phyloP scores from a whole-genome alignment of 192 early-diverging fungal genomes.

The Backusella tuberculispora region DNA sequence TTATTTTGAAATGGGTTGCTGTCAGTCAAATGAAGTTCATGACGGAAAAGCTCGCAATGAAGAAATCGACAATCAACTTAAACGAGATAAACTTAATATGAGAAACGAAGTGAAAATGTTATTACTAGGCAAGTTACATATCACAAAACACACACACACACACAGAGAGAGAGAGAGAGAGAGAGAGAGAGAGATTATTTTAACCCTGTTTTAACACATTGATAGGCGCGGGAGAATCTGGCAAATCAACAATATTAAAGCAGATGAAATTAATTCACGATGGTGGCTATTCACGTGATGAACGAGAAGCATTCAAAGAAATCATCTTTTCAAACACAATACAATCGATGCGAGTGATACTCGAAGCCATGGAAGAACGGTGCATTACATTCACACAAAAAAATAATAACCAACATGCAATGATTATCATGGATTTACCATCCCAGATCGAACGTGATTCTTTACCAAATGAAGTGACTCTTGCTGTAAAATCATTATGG shows the following conservation, averaged over 20 bases:
- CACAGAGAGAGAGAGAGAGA: not conserved
- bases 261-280: slow-evolving; percentile 99
- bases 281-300: slow-evolving; percentile 87
- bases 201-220: not conserved
- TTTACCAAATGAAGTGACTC: slow-evolving; percentile 79
- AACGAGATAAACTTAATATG: slow-evolving; percentile 78
- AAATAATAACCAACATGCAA: slow-evolving; percentile 68
- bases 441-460: slow-evolving; percentile 88
- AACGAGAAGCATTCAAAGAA: slow-evolving; percentile 91
- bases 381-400: slow-evolving; percentile 69
- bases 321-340: slow-evolving; percentile 95
- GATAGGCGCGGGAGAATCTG: slow-evolving; percentile 92
- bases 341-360: slow-evolving; percentile 92
- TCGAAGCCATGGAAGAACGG: slow-evolving; percentile 93
- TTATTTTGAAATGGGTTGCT: slow-evolving; percentile 82
- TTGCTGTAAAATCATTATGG: slow-evolving; percentile 85
- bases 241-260: slow-evolving; percentile 96
- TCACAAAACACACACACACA: too few relatives aligned
- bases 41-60: slow-evolving; percentile 87
- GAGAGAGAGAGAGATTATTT: not conserved
- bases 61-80: slow-evolving; percentile 90
- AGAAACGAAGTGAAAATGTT: slow-evolving; percentile 98
- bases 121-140: slow-evolving; percentile 64
- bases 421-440: slow-evolving; percentile 79
- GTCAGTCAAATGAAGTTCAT: slow-evolving; percentile 81